Evolutionary conservation across 495 filamentous ascomycete genomes (phyloP).

Genomic region (Penicillium cinerascens): DNA sequence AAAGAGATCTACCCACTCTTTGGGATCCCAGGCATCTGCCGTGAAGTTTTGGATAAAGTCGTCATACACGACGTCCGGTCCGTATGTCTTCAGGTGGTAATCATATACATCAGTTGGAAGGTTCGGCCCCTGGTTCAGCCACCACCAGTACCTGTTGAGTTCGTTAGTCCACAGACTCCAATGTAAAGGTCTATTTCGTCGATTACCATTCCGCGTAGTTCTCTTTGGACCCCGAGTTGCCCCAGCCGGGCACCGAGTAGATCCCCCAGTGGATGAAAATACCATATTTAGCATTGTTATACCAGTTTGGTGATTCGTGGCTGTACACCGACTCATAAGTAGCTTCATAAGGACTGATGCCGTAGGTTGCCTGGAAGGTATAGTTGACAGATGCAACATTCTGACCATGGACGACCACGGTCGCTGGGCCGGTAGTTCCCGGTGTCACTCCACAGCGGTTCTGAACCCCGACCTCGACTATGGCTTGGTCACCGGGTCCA

Average conservation of each 20-base stretch:
- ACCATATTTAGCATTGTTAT: conserved; percentile 50
- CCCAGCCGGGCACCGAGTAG: conserved; percentile 54
- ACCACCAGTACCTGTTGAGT: conserved; percentile 36
- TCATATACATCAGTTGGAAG: conserved; percentile 37
- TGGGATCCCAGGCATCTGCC: conserved; percentile 43
- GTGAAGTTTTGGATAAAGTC: conserved; percentile 55
- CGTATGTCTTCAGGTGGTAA: conserved; percentile 50
- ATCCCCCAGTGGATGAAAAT: conserved; percentile 58
- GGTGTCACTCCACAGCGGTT: conserved; percentile 11
- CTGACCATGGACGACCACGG: conserved; percentile 25
- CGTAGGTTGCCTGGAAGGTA: conserved; percentile 33
- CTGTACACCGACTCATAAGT: conserved; percentile 36
- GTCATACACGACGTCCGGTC: conserved; percentile 49
- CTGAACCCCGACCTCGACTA: conserved; percentile 45
- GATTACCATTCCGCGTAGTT: conserved; percentile 52
- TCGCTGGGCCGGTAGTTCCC: conserved; percentile 21
- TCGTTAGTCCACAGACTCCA: neutral
- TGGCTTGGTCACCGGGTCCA: conserved; percentile 50
- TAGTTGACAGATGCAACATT: conserved; percentile 19
- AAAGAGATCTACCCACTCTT: conserved; percentile 56
- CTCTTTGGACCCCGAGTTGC: conserved; percentile 46
- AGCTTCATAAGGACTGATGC: conserved; percentile 28
- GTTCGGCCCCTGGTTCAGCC: conserved; percentile 29
- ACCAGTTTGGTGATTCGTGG: conserved; percentile 54
- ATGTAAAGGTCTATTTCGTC: neutral